Percentiles rank a stretch among this genome's conserved stretches.
These are phyloP conservation scores for Neckera pumila DNA, from an alignment of 225 moss, liverwort and hornwort genomes.

Conservation along the genomic window DNA sequence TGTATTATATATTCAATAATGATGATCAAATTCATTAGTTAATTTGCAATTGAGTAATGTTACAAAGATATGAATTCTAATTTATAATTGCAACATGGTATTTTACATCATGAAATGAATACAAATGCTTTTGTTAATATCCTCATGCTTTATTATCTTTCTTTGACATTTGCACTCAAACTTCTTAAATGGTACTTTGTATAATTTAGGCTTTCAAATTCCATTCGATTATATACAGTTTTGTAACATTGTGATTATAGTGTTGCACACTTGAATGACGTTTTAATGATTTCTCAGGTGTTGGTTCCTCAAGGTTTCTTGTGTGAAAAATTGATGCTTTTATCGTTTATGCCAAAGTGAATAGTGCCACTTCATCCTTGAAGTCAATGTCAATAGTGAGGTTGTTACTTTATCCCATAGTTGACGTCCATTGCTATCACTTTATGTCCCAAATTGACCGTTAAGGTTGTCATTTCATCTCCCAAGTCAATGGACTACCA, in stretches of 20 bases:
- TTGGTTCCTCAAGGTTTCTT: rapidly evolving
- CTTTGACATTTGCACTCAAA: not conserved
- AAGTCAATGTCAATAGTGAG: not conserved
- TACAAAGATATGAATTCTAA: not conserved
- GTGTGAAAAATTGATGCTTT: not conserved
- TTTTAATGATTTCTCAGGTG: not conserved
- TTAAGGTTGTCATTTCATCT: not conserved
- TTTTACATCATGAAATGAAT: not conserved
- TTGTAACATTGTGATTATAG: not conserved
- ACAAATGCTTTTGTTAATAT: too few species aligned
- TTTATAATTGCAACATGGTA: not conserved
- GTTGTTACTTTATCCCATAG: not conserved
- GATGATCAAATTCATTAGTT: not conserved
- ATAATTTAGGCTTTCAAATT: not conserved
- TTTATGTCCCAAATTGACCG: not conserved
- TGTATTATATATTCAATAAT: too few species aligned
- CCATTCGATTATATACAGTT: not conserved
- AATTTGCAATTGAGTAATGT: not conserved
- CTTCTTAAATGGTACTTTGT: not conserved
- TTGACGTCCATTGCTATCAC: rapidly evolving
- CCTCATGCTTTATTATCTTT: not conserved
- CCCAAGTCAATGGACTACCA: rapidly evolving
- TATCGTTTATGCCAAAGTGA: rapidly evolving
- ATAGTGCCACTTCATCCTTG: not conserved
- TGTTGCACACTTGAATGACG: not conserved